A percentile compares a stretch with the other conserved stretches of the same genome.
Evolutionary conservation across 2,329 filamentous ascomycete species (phyloP).

Genomic region (Dissoconium aciculare): DNA sequence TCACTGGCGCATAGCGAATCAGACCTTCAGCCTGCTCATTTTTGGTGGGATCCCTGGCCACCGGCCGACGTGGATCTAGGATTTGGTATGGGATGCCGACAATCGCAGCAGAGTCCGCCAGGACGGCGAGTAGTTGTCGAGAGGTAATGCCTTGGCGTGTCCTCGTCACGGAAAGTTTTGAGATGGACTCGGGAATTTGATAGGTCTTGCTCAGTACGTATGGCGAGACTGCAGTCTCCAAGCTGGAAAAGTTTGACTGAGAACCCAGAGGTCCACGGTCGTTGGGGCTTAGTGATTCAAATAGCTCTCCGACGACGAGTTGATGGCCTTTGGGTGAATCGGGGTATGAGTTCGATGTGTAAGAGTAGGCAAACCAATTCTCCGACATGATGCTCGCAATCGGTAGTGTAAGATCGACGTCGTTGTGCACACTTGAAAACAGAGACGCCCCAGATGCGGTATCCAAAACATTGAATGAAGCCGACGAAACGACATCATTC

Average conservation of each 20-base stretch:
- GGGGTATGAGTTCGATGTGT: conserved; percentile 41
- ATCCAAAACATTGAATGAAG: conserved; percentile 69
- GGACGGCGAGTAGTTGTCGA: conserved; percentile 63
- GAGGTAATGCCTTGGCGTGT: conserved; percentile 85
- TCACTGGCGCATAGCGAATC: conserved; percentile 54
- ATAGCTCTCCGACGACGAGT: conserved; percentile 73
- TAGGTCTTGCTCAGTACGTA: conserved; percentile 68
- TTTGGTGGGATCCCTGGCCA: conserved; percentile 67
- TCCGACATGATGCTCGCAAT: conserved; percentile 71
- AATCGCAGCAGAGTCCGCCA: conserved; percentile 59
- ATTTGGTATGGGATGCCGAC: conserved; percentile 63
- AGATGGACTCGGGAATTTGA: conserved; percentile 64
- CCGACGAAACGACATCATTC: conserved; percentile 41
- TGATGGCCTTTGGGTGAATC: conserved; percentile 63
- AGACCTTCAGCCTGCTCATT: conserved; percentile 75
- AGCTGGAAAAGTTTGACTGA: conserved; percentile 59
- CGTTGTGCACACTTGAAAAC: conserved; percentile 52
- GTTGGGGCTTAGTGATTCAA: conserved; percentile 70
- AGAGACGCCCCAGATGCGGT: conserved; percentile 72
- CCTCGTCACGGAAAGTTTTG: conserved; percentile 66
- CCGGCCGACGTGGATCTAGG: conserved; percentile 73
- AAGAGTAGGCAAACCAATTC: conserved; percentile 89
- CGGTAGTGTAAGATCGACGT: conserved; percentile 58
- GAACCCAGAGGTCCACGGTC: conserved; percentile 67
- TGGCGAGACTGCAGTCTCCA: conserved; percentile 53